Evolutionary conservation across 2,329 filamentous ascomycete genomes (phyloP).

Genomic region (Colletotrichum tanaceti): DNA sequence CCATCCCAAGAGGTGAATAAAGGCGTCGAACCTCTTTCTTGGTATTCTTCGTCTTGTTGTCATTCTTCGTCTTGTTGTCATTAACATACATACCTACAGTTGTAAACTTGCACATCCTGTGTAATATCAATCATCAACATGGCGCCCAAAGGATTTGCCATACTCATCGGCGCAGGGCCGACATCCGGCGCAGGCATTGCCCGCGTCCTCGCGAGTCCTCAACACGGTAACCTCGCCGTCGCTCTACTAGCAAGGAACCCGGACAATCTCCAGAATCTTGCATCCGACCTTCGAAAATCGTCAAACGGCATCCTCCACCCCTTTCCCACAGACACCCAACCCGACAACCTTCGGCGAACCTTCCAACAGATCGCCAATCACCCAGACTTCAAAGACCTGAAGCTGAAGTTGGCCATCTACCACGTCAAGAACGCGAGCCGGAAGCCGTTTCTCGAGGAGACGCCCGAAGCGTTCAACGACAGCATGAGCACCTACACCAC

Average conservation of each 20-base stretch:
- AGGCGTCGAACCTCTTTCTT: too few relatives aligned
- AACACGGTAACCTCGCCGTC: conserved; percentile 66
- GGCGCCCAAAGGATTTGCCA: conserved; percentile 61
- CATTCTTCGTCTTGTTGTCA: too few relatives aligned
- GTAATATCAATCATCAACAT: conserved; percentile 46
- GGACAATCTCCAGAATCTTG: conserved; percentile 57
- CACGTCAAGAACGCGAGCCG: conserved; percentile 66
- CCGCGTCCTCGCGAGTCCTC: conserved; percentile 61
- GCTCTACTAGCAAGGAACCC: conserved; percentile 63
- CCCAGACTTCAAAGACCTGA: conserved; percentile 59
- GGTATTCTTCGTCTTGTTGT: too few relatives aligned
- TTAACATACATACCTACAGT: background rate
- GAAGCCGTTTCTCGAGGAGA: conserved; percentile 67
- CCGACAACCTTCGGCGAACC: conserved; percentile 57
- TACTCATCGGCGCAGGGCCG: conserved; percentile 63
- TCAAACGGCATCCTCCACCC: conserved; percentile 60
- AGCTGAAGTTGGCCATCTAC: conserved; percentile 64
- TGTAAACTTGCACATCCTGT: background rate
- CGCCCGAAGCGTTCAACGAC: conserved; percentile 59
- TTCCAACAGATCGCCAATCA: conserved; percentile 63
- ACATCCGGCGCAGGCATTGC: conserved; percentile 67
- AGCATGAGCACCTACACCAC: conserved; percentile 64
- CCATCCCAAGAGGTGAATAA: too few relatives aligned
- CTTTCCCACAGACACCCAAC: conserved; percentile 63
- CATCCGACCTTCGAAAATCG: conserved; percentile 54